Evolutionary conservation across 108 stramenopile species (phyloP).

Genomic region (Schizochytrium sp.): DNA sequence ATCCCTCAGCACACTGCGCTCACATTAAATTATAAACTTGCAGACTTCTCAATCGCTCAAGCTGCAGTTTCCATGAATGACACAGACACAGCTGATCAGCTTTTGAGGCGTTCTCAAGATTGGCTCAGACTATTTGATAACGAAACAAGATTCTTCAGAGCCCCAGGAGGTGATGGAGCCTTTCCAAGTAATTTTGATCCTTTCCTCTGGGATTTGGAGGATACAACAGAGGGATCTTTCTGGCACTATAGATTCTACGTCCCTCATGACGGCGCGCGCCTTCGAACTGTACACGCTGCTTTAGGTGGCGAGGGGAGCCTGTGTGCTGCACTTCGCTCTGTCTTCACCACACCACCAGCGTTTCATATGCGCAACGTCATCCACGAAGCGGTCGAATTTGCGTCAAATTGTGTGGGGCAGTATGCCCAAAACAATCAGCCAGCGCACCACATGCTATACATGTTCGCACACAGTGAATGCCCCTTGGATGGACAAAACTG

Average conservation of each 20-base stretch:
- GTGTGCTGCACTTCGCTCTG: background rate
- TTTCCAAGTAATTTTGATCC: background rate
- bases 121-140: background rate
- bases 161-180: background rate
- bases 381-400: slow-evolving; percentile 68
- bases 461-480: slow-evolving; percentile 54
- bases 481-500: slow-evolving; percentile 48
- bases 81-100: background rate
- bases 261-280: background rate
- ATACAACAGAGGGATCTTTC: background rate
- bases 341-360: background rate
- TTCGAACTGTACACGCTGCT: background rate
- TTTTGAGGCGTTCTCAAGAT: slow-evolving; percentile 6
- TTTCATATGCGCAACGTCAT: slow-evolving; percentile 35
- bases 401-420: slow-evolving; percentile 63
- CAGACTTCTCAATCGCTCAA: background rate
- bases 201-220: background rate
- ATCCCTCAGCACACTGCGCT: slow-evolving; percentile 55
- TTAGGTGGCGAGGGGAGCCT: background rate
- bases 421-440: slow-evolving; percentile 73
- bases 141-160: background rate
- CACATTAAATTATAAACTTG: slow-evolving; percentile 1
- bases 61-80: slow-evolving; percentile 4
- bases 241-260: slow-evolving; percentile 46
- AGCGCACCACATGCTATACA: slow-evolving; percentile 64